Base-by-base conservation (phyloP, 495 filamentous ascomycete species). In the Neurospora terricola region DNA sequence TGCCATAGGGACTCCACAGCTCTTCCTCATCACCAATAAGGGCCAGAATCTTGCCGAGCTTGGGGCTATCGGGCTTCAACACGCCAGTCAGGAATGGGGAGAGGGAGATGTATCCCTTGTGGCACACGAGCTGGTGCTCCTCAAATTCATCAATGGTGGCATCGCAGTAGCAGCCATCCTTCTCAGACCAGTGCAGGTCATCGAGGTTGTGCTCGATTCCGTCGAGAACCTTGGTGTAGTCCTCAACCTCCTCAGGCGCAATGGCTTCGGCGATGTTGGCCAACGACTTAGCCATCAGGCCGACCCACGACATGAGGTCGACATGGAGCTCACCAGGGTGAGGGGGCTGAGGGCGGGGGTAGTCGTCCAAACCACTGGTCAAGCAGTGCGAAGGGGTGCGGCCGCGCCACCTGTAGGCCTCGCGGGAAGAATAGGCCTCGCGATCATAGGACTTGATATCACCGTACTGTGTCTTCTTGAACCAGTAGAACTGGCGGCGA, bases 251-350 rank as follows among this genome's bases (percentile, higher is more conserved):
- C 38, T 95, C 93, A 12, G 82, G 82, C 68, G 87, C 90, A 40
- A 98, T 86, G 10, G 86, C 87, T 14, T 87, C 82, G 5, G 93
- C 94, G 77, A 98, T 91, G 75, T 92, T 91, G 72, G 88, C 87
- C 69, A 99, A 86, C 36, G 90, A 89, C 70, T 91, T 87, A 38
- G 93, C 91, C 93, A 97, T 96, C 87, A 97, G 90, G 43, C 95
- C 96, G 86, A 99, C 91, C 96, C 96, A 99, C 68, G 92, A 94
- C 76, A 98, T 91, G 37, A 98, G 86, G 83, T 99, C 96, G 45
- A 95, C 91, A 80, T 99, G 95, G 74, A 99, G 87, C 87, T 99
- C 96, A 78, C 94, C 96, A 3, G 96, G 96, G 81, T 99, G 96
- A n/a, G 96, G 96, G 9, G 96, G 96, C 77, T 97, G 94, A 30